phyloP scores from a whole-genome alignment of 2,329 filamentous ascomycete genomes.

The Talaromyces pinophilus region DNA sequence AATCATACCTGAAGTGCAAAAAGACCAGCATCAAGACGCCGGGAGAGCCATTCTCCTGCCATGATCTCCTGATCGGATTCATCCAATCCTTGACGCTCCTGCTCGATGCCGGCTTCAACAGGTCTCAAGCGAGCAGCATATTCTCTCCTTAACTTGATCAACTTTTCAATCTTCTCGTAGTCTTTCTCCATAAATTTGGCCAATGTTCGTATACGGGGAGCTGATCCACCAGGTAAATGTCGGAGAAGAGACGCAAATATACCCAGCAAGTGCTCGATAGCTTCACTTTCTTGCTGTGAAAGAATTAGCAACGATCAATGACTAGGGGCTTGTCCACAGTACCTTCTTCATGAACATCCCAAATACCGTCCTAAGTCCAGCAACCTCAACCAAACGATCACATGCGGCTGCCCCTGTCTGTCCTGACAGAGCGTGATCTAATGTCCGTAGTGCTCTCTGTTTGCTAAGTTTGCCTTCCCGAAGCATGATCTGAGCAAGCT shows the following conservation, averaged over 20 bases:
- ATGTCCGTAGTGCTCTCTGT: slow-evolving; percentile 71
- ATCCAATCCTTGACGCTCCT: slow-evolving; percentile 56
- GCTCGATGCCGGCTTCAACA: slow-evolving; percentile 64
- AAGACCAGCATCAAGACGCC: slow-evolving; percentile 78
- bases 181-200: slow-evolving; percentile 97
- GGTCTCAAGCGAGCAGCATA: slow-evolving; percentile 64
- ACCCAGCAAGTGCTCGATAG: slow-evolving; percentile 77
- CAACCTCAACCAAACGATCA: slow-evolving; percentile 74
- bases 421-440: slow-evolving; percentile 77
- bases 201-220: slow-evolving; percentile 76
- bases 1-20: slow-evolving; percentile 68
- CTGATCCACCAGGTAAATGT: slow-evolving; percentile 72
- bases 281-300: slow-evolving; percentile 60
- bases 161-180: slow-evolving; percentile 76
- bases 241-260: slow-evolving; percentile 83
- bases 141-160: slow-evolving; percentile 70
- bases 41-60: slow-evolving; percentile 71
- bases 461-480: slow-evolving; percentile 85
- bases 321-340: slow-evolving; percentile 9
- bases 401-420: slow-evolving; percentile 64
- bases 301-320: slow-evolving; percentile 25
- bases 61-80: slow-evolving; percentile 63
- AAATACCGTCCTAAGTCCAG: slow-evolving; percentile 81
- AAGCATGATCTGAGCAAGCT: slow-evolving; percentile 88
- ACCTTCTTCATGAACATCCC: slow-evolving; percentile 81